A percentile compares a stretch with the other conserved stretches of the same genome.
These are phyloP conservation scores for Boletus rufocinnamomeus DNA, from an alignment of 768 basidiomycete genomes.

Conservation along the genomic window DNA sequence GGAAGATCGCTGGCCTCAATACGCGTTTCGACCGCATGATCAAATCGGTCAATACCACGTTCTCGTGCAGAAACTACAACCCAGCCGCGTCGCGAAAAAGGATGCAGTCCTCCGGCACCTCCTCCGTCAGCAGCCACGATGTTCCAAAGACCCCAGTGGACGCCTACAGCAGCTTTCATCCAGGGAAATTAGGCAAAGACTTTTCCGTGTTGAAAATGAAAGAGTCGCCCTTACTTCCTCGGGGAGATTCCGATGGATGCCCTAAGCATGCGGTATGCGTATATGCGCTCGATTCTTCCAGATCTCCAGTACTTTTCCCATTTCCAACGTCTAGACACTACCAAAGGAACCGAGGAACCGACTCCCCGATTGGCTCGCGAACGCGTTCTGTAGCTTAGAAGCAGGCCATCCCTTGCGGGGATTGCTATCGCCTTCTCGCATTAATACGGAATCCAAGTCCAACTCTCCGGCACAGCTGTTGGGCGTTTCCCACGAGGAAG, in stretches of 20 bases:
- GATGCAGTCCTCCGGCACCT: conserved; percentile 44
- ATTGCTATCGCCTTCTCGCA: conserved; percentile 29
- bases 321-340: conserved; percentile 21
- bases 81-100: conserved; percentile 33
- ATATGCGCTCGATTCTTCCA: conserved; percentile 28
- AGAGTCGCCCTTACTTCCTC: background rate
- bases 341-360: conserved; percentile 26
- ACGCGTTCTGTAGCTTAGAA: conserved; percentile 50
- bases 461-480: conserved; percentile 3
- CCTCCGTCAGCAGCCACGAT: conserved; percentile 45
- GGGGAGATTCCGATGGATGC: conserved; percentile 10
- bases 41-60: conserved; percentile 51
- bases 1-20: conserved; percentile 53
- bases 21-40: conserved; percentile 69
- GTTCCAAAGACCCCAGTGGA: conserved; percentile 45
- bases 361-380: conserved; percentile 58
- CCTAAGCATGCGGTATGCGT: conserved; percentile 29
- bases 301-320: conserved; percentile 14
- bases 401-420: conserved; percentile 37
- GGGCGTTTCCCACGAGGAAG: conserved; percentile 16
- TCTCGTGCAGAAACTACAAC: conserved; percentile 23
- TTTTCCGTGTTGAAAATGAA: conserved; percentile 49
- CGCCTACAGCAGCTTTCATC: conserved; percentile 38
- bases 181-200: conserved; percentile 38
- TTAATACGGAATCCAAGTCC: conserved; percentile 4